A percentile compares a stretch with the other conserved stretches of the same genome.
Conservation (phyloP, 768 basidiomycete genomes). For the Tylopilus cervinicoccineus region DNA sequence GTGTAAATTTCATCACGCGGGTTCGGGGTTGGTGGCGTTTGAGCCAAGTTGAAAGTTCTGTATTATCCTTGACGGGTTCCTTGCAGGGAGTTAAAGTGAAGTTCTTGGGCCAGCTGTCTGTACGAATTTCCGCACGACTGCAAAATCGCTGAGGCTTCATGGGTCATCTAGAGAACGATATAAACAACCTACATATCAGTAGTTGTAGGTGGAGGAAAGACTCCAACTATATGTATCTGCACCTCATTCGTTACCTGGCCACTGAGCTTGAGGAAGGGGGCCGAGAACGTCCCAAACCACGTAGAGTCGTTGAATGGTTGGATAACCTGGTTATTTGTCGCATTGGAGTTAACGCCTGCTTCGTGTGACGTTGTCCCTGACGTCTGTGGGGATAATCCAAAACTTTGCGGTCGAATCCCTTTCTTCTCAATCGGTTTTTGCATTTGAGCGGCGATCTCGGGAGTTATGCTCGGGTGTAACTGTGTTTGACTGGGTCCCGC, state of each 20-base stretch:
- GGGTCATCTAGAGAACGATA: background rate
- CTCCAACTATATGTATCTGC: conserved; percentile 35
- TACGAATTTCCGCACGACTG: conserved; percentile 46
- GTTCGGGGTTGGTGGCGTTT: conserved; percentile 33
- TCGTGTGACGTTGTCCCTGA: conserved; percentile 17
- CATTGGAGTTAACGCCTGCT: conserved; percentile 1
- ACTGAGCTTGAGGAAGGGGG: conserved; percentile 33
- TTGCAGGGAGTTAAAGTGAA: conserved; percentile 40
- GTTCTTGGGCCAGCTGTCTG: conserved; percentile 50
- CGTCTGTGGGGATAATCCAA: conserved; percentile 14
- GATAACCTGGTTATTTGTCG: background rate
- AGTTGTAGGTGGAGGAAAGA: conserved; percentile 16
- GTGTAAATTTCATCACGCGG: conserved; percentile 39
- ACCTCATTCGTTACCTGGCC: conserved; percentile 37
- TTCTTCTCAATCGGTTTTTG: conserved; percentile 48
- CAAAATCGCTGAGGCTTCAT: conserved; percentile 3
- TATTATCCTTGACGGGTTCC: conserved; percentile 37
- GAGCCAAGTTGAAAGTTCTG: conserved; percentile 48
- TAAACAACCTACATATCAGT: conserved; percentile 32
- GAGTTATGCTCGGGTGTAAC: background rate
- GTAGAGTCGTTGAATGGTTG: conserved; percentile 3
- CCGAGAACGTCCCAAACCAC: conserved; percentile 51
- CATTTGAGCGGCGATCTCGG: conserved; percentile 39
- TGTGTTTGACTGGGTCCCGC: conserved; percentile 16
- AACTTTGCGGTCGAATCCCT: conserved; percentile 25